Evolutionary conservation across 768 basidiomycete species (phyloP).

Genomic region (Russula virescens): DNA sequence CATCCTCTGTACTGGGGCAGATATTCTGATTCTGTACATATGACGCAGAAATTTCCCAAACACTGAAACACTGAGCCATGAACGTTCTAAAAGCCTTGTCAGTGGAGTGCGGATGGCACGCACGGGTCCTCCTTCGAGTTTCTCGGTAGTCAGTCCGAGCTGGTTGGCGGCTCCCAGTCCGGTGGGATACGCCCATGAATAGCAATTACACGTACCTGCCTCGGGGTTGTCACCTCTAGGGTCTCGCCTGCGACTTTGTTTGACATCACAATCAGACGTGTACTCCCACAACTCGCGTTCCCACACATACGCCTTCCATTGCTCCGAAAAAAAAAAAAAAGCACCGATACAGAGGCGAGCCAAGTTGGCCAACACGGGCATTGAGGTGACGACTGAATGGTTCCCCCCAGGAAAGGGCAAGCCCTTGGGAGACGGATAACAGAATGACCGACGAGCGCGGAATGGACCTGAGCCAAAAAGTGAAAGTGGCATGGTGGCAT

Average conservation of each 20-base stretch:
- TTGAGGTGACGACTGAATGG: neutral
- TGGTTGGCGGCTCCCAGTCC: neutral
- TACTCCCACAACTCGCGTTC: neutral
- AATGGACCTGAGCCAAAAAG: neutral
- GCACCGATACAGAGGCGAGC: neutral
- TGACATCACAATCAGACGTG: neutral
- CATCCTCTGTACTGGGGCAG: neutral
- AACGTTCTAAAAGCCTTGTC: neutral
- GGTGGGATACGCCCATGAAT: neutral
- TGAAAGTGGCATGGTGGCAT: neutral
- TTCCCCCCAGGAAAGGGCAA: neutral
- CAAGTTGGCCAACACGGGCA: neutral
- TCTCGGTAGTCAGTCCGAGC: neutral
- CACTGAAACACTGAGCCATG: too few relatives aligned
- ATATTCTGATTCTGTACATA: neutral
- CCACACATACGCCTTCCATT: neutral
- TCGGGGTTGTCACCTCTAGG: neutral
- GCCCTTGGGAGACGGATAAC: too few relatives aligned
- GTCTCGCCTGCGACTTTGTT: neutral
- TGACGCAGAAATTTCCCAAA: neutral
- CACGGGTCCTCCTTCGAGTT: neutral
- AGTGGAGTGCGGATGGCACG: neutral
- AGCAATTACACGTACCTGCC: neutral
- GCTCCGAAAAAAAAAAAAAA: too few relatives aligned
- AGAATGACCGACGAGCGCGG: neutral